These are phyloP conservation scores for Cornus kousa DNA, from an alignment of 148 eudicot genomes.

Conservation along the genomic window DNA sequence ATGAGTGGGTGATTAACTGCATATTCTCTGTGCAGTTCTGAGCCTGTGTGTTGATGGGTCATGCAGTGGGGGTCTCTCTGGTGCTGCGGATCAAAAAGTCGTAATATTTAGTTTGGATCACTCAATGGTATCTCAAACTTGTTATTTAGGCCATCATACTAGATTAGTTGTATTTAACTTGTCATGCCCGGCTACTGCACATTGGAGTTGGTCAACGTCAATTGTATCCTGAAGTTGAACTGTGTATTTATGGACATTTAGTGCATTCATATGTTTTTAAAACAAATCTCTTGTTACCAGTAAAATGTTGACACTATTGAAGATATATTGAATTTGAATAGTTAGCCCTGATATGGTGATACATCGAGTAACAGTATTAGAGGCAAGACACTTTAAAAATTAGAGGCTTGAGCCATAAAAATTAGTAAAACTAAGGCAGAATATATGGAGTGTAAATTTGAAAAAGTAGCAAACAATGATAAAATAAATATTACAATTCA, in stretches of 20 bases:
- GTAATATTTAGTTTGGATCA: constrained; percentile 54
- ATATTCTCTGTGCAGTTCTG: constrained; percentile 48
- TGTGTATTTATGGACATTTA: neutral
- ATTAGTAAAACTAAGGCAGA: too few relatives aligned
- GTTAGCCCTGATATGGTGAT: neutral
- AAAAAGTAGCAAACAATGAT: too few relatives aligned
- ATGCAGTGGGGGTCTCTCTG: constrained; percentile 79
- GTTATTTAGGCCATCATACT: neutral
- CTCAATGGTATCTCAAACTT: constrained; percentile 41
- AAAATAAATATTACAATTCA: too few relatives aligned
- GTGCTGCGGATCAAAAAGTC: constrained; percentile 81
- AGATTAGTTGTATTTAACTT: neutral
- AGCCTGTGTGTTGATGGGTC: constrained; percentile 66
- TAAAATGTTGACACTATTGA: neutral
- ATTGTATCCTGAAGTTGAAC: neutral
- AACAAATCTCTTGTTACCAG: neutral
- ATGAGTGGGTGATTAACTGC: constrained; percentile 7
- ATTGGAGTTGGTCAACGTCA: neutral
- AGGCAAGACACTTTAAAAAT: too few relatives aligned
- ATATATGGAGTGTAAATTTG: too few relatives aligned
- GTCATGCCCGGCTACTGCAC: neutral
- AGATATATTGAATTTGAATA: neutral
- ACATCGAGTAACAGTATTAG: neutral
- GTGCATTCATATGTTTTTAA: neutral
- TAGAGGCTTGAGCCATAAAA: too few relatives aligned